Evolutionary conservation across 2,329 filamentous ascomycete genomes (phyloP), one percentile per base, ranked within the genome.

Genomic region (Rutstroemia sp.): DNA sequence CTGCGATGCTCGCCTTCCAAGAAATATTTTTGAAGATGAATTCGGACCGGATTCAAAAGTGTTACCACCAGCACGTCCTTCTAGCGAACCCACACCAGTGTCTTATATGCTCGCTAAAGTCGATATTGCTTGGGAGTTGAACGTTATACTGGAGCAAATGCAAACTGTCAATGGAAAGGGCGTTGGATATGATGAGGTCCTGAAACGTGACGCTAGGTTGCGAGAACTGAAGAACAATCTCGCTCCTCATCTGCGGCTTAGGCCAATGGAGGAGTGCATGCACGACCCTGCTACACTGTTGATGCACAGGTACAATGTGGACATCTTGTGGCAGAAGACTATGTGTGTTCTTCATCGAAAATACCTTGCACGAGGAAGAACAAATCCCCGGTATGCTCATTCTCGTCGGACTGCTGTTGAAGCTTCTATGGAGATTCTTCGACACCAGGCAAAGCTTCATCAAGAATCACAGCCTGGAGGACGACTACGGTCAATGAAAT

Each of bases 321-420:
- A 94, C 60, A 86, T 94, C 50, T 74, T 96, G 5, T 95, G 91
- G 68, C 85, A 95, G 61, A 96, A 95, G 73, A 88, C 91, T 18
- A 80, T 95, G 65, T 95, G 90, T 65, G 81, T 96, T 21, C 79
- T 99, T 41, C 94, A 99, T 71, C 82, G 91, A 51, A 91, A 91
- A 61, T 96, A 94, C 70, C 79, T 96, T 57, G 77, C 82, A n/a
- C 82, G 85, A 58, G 88, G 91, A 5, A 79, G 88, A 49, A 82
- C 88, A 58, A 94, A 92, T 64, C 77, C 87, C 9, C 81, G 91
- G 8, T 97, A 95, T 67, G 82, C 85, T 8, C 90, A 94, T 67
- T 96, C 91, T 2, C 82, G 92, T 30, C 84, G 86, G 42, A 87
- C 85, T 21, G 94, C 90, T 61, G 86, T 97, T 42, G 90, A 96